Conservation (phyloP, 1,139 yeast species). For the Suhomyces anneliseae region DNA sequence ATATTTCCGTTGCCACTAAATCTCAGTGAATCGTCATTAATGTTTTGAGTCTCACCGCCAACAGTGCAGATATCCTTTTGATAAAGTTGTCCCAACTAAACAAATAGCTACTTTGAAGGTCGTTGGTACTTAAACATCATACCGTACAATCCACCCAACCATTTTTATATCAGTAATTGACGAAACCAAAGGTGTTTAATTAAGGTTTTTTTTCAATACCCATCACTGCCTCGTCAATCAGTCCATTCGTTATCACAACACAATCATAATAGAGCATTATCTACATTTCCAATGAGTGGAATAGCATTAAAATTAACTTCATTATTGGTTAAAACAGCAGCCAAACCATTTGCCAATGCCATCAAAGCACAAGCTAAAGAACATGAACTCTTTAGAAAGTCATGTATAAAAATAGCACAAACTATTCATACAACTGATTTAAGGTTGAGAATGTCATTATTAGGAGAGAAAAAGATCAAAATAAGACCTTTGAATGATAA, state of each 20-base stretch:
- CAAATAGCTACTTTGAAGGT: no score
- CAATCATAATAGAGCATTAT: background rate
- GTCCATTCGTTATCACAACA: no score
- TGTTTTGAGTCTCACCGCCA: background rate
- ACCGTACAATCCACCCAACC: no score
- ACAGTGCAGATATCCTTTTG: no score
- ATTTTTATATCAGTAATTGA: no score
- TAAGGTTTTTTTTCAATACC: no score
- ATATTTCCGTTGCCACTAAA: slow-evolving; percentile 1
- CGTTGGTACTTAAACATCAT: no score
- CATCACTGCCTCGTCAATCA: no score
- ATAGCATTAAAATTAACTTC: slow-evolving; percentile 77
- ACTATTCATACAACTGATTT: slow-evolving; percentile 67
- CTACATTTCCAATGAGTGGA: slow-evolving; percentile 37
- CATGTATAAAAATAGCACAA: slow-evolving; percentile 76
- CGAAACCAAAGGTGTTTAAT: no score
- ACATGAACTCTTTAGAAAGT: slow-evolving; percentile 60
- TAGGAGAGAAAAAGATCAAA: slow-evolving; percentile 58
- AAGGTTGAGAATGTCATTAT: slow-evolving; percentile 57
- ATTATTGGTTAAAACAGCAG: slow-evolving; percentile 70
- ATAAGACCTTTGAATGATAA: slow-evolving; percentile 82
- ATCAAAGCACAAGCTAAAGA: slow-evolving; percentile 77
- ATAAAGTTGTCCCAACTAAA: no score
- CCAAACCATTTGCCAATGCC: slow-evolving; percentile 77
- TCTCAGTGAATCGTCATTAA: background rate